Percentiles rank a stretch among this genome's conserved stretches.
These are phyloP conservation scores for Chrysoporthe austroafricana DNA, from an alignment of 2,329 filamentous ascomycete species.

Conservation along the genomic window DNA sequence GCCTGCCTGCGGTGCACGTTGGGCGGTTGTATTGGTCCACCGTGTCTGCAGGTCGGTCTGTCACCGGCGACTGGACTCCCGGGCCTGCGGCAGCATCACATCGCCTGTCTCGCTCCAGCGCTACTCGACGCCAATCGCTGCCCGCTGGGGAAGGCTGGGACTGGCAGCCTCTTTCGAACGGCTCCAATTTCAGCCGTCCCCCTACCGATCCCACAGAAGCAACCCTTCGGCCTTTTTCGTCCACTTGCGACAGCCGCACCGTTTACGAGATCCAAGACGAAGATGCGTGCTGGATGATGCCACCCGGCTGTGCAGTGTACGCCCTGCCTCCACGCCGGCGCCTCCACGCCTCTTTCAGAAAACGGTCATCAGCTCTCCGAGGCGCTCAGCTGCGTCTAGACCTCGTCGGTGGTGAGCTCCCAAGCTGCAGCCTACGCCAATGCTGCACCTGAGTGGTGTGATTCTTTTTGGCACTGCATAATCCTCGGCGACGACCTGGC, in stretches of 20 bases:
- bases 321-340: neutral
- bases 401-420: neutral
- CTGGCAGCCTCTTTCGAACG: neutral
- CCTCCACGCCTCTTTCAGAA: neutral
- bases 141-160: conserved; percentile 3
- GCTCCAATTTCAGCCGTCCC: conserved; percentile 1
- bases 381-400: neutral
- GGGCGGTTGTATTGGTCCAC: neutral
- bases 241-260: neutral
- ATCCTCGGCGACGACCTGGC: neutral
- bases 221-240: neutral
- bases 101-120: conserved; percentile 13
- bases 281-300: neutral
- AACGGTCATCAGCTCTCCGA: conserved; percentile 12
- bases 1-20: neutral
- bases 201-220: neutral
- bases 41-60: neutral
- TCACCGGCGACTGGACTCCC: conserved; percentile 4
- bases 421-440: neutral
- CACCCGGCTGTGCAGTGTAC: neutral
- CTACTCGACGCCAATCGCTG: conserved; percentile 17
- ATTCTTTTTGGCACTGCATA: neutral
- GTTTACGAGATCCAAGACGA: conserved; percentile 1
- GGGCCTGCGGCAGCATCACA: conserved; percentile 4
- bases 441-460: neutral